phyloP scores from a whole-genome alignment of 2,329 filamentous ascomycete genomes.

The Neopestalotiopsis clavispora region DNA sequence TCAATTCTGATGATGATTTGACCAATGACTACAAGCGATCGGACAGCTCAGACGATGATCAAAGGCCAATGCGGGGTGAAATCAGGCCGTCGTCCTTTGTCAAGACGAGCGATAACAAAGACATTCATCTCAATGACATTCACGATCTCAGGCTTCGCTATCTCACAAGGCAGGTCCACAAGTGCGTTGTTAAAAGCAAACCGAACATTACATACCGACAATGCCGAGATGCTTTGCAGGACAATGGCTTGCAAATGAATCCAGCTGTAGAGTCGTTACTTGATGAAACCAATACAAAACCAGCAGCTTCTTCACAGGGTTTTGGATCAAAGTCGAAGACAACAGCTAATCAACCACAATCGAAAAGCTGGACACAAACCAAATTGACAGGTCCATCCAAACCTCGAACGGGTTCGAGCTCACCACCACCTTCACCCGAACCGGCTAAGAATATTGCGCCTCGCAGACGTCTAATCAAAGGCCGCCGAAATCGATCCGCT shows the following conservation, averaged over 20 bases:
- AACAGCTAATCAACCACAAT: not conserved
- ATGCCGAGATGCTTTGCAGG: slow-evolving; percentile 34
- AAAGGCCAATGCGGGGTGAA: slow-evolving; percentile 35
- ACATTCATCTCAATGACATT: slow-evolving; percentile 34
- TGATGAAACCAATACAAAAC: slow-evolving; percentile 1
- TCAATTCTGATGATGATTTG: slow-evolving; percentile 38
- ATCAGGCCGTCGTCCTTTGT: slow-evolving; percentile 37
- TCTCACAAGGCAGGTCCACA: slow-evolving; percentile 34
- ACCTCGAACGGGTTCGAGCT: slow-evolving; percentile 9
- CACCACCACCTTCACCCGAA: slow-evolving; percentile 23
- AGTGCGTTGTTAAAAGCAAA: slow-evolving; percentile 31
- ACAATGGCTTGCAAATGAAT: slow-evolving; percentile 12
- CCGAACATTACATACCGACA: slow-evolving; percentile 31
- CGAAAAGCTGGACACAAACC: slow-evolving; percentile 7
- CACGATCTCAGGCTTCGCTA: slow-evolving; percentile 34
- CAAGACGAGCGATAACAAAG: slow-evolving; percentile 26
- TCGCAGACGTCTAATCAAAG: slow-evolving; percentile 36
- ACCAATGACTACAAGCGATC: slow-evolving; percentile 35
- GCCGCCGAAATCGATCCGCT: slow-evolving; percentile 31
- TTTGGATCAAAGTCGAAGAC: slow-evolving; percentile 2
- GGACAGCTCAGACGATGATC: slow-evolving; percentile 37
- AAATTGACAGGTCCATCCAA: slow-evolving; percentile 4
- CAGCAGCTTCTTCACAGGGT: not conserved
- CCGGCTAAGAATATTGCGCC: slow-evolving; percentile 25
- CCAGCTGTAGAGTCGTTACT: slow-evolving; percentile 19